A percentile compares a stretch with the other conserved stretches of the same genome.
Evolutionary conservation across 2,329 filamentous ascomycete genomes (phyloP).

Genomic region (Ophiosphaerella narmari): DNA sequence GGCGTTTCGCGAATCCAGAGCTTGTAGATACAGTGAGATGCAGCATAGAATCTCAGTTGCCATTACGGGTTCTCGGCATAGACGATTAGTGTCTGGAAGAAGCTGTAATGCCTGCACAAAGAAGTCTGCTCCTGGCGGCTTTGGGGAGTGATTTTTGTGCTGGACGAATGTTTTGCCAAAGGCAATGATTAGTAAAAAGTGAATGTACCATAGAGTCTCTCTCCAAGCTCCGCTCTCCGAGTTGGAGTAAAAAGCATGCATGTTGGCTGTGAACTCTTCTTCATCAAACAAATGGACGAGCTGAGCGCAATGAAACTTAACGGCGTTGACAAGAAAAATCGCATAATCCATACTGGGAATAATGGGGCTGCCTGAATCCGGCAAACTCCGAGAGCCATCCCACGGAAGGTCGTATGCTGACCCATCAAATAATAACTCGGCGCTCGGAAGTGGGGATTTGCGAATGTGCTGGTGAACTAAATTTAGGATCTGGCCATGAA

Average conservation of each 20-base stretch:
- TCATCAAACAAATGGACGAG: slow-evolving; percentile 62
- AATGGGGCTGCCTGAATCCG: slow-evolving; percentile 40
- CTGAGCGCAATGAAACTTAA: slow-evolving; percentile 62
- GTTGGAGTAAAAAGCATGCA: slow-evolving; percentile 50
- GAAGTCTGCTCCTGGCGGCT: slow-evolving; percentile 61
- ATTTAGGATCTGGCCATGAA: slow-evolving; percentile 55
- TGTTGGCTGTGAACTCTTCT: slow-evolving; percentile 53
- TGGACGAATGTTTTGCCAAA: slow-evolving; percentile 61
- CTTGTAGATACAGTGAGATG: slow-evolving; percentile 59
- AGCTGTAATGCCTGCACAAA: slow-evolving; percentile 65
- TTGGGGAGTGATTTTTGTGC: slow-evolving; percentile 30
- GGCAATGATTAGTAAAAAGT: slow-evolving; percentile 59
- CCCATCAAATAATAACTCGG: slow-evolving; percentile 57
- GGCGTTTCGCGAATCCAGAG: slow-evolving; percentile 53
- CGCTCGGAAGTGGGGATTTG: slow-evolving; percentile 49
- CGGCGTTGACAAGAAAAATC: slow-evolving; percentile 59
- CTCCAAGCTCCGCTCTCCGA: slow-evolving; percentile 29
- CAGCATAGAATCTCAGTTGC: slow-evolving; percentile 58
- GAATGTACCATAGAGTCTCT: slow-evolving; percentile 56
- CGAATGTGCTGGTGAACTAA: slow-evolving; percentile 55
- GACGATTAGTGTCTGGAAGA: slow-evolving; percentile 54
- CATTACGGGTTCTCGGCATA: slow-evolving; percentile 51
- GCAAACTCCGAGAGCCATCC: slow-evolving; percentile 48
- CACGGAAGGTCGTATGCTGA: slow-evolving; percentile 58
- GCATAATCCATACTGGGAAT: slow-evolving; percentile 59